Conservation (phyloP, 441 rosid species). For the Adansonia madagascariensis region DNA sequence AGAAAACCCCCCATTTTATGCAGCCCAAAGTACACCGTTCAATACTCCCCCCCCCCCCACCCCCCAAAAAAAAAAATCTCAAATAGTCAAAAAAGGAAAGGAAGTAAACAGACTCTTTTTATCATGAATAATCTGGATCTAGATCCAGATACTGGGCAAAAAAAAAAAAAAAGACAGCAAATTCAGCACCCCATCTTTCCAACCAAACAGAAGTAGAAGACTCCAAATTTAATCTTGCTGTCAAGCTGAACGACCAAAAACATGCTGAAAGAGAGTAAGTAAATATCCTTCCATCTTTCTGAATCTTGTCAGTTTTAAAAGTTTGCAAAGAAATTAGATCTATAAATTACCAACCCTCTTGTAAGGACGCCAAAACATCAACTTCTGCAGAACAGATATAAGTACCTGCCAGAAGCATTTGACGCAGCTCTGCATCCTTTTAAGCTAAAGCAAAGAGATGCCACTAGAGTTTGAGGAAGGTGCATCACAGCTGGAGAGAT, state of each 20-base stretch:
- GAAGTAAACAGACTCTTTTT: not conserved
- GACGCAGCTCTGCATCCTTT: slow-evolving; percentile 56
- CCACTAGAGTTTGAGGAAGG: slow-evolving; percentile 50
- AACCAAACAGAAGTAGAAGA: slow-evolving; percentile 18
- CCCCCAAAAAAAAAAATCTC: not conserved
- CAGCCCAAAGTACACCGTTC: not conserved
- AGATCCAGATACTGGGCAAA: slow-evolving; percentile 8
- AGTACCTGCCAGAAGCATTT: slow-evolving; percentile 68
- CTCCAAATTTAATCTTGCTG: slow-evolving; percentile 22
- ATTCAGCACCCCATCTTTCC: slow-evolving; percentile 8
- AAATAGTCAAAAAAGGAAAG: not conserved
- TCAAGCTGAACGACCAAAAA: slow-evolving; percentile 21
- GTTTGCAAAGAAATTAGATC: slow-evolving; percentile 12
- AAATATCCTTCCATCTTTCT: slow-evolving; percentile 3
- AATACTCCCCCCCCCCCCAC: not conserved
- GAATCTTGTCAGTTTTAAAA: not conserved
- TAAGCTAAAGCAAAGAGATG: slow-evolving; percentile 50
- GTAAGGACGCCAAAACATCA: slow-evolving; percentile 34
- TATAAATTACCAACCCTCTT: slow-evolving; percentile 6
- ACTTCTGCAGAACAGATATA: slow-evolving; percentile 52
- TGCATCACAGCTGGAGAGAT: slow-evolving; percentile 56
- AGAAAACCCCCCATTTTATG: not conserved
- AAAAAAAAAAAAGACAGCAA: not conserved
- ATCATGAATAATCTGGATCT: slow-evolving; percentile 1
- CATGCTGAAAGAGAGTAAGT: slow-evolving; percentile 20